Conservation (phyloP, 1,284 basidiomycete species). For the Gyrodon tennesseensis region DNA sequence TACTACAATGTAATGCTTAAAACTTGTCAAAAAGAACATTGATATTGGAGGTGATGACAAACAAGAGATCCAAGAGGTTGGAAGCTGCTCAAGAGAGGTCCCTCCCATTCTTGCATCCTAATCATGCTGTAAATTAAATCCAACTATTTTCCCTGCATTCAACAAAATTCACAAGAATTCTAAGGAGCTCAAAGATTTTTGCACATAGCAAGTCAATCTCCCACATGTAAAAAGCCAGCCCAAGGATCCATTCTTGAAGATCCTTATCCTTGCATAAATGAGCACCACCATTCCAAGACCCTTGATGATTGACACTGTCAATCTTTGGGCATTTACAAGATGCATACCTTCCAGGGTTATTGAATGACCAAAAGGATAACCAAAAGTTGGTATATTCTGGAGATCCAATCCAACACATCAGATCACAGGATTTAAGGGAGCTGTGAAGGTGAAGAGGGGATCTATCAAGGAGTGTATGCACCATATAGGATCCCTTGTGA, state of each 20-base stretch:
- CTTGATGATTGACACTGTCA: neutral
- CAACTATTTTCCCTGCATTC: neutral
- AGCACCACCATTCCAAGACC: neutral
- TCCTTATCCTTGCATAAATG: neutral
- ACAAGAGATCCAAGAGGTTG: neutral
- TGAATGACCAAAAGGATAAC: neutral
- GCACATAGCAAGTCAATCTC: neutral
- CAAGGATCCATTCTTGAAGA: neutral
- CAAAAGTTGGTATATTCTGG: neutral
- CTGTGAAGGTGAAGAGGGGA: neutral
- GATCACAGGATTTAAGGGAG: neutral
- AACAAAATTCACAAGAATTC: neutral
- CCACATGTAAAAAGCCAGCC: neutral
- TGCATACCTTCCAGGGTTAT: neutral
- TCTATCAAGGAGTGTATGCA: neutral
- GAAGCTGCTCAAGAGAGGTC: neutral
- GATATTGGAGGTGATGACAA: neutral
- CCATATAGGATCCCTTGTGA: neutral
- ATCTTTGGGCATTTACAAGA: neutral
- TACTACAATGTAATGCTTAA: neutral
- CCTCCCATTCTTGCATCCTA: neutral
- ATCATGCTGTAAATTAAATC: neutral
- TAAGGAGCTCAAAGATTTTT: neutral
- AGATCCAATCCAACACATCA: neutral
- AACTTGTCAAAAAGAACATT: neutral